phyloP scores from a whole-genome alignment of 2,329 filamentous ascomycete species.

The Cyanodermella asteris region DNA sequence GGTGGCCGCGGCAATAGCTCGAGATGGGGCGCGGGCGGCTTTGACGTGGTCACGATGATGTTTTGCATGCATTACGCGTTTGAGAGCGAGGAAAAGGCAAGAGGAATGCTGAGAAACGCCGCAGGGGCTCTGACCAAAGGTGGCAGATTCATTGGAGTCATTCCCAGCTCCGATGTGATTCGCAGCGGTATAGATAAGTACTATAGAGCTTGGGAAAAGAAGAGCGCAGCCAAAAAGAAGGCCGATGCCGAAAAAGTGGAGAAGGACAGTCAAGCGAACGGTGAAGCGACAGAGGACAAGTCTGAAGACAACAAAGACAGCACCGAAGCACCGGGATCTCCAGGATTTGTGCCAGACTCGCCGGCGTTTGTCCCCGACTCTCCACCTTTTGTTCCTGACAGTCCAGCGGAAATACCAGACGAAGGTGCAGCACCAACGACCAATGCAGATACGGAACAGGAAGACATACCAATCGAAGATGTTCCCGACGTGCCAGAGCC shows the following conservation, averaged over 20 bases:
- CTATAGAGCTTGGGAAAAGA: slow-evolving; percentile 25
- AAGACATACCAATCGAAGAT: slow-evolving; percentile 25
- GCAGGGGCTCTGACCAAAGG: slow-evolving; percentile 80
- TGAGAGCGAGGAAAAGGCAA: slow-evolving; percentile 72
- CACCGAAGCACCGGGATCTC: no score
- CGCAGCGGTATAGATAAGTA: slow-evolving; percentile 63
- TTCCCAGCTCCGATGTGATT: slow-evolving; percentile 90
- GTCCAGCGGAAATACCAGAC: slow-evolving; percentile 6
- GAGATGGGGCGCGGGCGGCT: slow-evolving; percentile 53
- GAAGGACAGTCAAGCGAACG: no score
- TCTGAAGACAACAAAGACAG: no score
- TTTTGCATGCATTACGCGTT: slow-evolving; percentile 99
- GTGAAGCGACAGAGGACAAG: slow-evolving; percentile 8
- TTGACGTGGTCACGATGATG: slow-evolving; percentile 97
- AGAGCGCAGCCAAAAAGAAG: slow-evolving; percentile 19
- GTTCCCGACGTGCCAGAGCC: slow-evolving; percentile 41
- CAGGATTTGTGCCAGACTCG: no score
- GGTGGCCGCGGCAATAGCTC: slow-evolving; percentile 34
- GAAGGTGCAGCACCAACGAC: not conserved
- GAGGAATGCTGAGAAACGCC: slow-evolving; percentile 84
- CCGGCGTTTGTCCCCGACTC: no score
- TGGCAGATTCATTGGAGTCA: slow-evolving; percentile 80
- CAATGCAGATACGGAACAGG: slow-evolving; percentile 10
- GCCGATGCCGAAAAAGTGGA: slow-evolving; percentile 13
- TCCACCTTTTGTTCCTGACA: no score